Evolutionary conservation across 1,139 yeast species (phyloP), one percentile per base, ranked within the genome.

Genomic region (Lodderomyces parapsilosis): DNA sequence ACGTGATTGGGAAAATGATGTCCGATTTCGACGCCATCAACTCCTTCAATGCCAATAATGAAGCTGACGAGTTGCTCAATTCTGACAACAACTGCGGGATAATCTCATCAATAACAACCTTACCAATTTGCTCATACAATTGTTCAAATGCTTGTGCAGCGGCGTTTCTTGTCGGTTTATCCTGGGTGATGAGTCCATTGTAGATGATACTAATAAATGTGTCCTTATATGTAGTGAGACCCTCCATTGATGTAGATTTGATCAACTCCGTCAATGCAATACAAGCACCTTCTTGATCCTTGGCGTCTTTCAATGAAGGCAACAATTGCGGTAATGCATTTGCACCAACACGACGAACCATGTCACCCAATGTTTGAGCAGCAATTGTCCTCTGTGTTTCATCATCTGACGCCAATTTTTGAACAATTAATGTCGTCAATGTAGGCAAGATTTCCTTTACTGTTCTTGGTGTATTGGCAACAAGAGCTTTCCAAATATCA

Each of bases 401-500:
- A 50, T 90, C 93, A 11, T 83, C 63, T 18, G 91, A 83, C 0
- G 97, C 96, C 62, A 93, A 74, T 57, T 89, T 80, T 53, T 83
- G 80, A 49, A 94, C 89, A 58, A 94, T 83, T 54, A 88, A 78
- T 47, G 78, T 78, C 3, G 95, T 87, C 51, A 94, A 80, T 6
- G 90, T 75, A 31, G 97, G 96, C 53, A 94, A 68, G 47, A 93
- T 87, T 61, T 91, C 97, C 71, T 88, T 93, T 44, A 93, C 86
- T n/a, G 96, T 89, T 63, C 86, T 83, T 38, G 99, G 99, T 30
- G 99, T 93, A 61, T 93, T 93, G 43, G 96, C 86, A 43, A 94
- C 98, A 63, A 94, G 74, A 0, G 96, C 90, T 68, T 91, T 91
- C 99, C 99, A 94, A 42, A 94, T 91, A 56, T 93, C 97, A 49